Base-by-base conservation (phyloP, 73 alveolate genomes). In the Loxodes magnus region DNA sequence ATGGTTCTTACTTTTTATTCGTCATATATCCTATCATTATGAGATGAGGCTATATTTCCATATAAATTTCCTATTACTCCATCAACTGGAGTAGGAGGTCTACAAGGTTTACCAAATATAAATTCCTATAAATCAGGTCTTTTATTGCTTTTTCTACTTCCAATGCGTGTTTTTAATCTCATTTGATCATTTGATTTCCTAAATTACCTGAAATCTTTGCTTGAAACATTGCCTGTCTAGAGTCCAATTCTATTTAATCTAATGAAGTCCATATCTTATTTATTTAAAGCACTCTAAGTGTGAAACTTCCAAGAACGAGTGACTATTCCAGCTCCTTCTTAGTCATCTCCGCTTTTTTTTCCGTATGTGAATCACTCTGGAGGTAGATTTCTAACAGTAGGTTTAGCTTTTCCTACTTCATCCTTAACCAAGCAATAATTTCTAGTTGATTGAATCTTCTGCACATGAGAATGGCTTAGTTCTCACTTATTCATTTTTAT, bases 401-500 rank as follows among this genome's bases (percentile, higher is more conserved):
- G 89, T 60, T 84, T 84, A 35, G 82, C 35, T 63, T 65, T 71
- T 14, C 96, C 96, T 14, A 84, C 84, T 55, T 84, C 96, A 74
- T 84, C 96, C 56, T 64, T 79, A 55, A 67, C 78, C 23, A 84
- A 74, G 12, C 78, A 56, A 19, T 77, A 71, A 36, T 84, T 84
- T 43, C 55, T 42, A 16, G 63, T 48, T 5, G 46, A 68, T 41
- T 74, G 6, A 15, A 39, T 39, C 30, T 9, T 39, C n/a, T n/a
- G n/a, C n/a, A n/a, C n/a, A n/a, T n/a, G n/a, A n/a, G n/a, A n/a
- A n/a, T n/a, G n/a, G n/a, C n/a, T n/a, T n/a, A n/a, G n/a, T n/a
- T n/a, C n/a, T n/a, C n/a, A n/a, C n/a, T n/a, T n/a, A n/a, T n/a
- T n/a, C n/a, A n/a, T n/a, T n/a, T n/a, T n/a, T n/a, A n/a, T n/a